Evolutionary conservation across 805 yeast species (phyloP).

Genomic region (Candida yuanshanica): DNA sequence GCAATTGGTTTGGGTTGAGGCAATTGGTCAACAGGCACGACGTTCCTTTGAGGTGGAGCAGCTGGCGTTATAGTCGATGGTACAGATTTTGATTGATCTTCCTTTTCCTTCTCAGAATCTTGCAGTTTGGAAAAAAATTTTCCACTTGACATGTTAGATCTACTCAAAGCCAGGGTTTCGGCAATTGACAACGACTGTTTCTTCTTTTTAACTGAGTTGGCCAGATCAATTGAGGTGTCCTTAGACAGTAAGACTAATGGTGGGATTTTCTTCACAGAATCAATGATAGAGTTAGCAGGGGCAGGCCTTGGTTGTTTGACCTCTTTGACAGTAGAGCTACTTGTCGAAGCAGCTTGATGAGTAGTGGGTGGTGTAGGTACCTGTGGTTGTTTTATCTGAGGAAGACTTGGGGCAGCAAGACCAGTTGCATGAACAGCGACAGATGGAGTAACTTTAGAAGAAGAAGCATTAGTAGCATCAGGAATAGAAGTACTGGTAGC

Average conservation of each 20-base stretch:
- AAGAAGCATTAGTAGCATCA: not conserved
- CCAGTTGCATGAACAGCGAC: slow-evolving; percentile 1
- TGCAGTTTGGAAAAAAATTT: slow-evolving; percentile 23
- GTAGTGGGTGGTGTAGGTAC: not conserved
- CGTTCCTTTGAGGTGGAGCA: not conserved
- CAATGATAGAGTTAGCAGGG: slow-evolving; percentile 17
- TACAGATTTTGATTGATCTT: not conserved
- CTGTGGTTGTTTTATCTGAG: not conserved
- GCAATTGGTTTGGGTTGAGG: not conserved
- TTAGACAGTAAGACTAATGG: slow-evolving; percentile 19
- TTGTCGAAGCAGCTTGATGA: not conserved
- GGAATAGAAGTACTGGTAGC: not conserved
- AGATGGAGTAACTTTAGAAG: too few species aligned
- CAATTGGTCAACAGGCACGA: not conserved
- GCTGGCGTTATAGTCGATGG: not conserved
- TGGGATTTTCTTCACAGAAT: slow-evolving; percentile 18
- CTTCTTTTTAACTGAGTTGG: slow-evolving; percentile 18
- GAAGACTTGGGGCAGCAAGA: not conserved
- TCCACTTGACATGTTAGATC: slow-evolving; percentile 38
- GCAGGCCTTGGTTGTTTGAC: slow-evolving; percentile 19
- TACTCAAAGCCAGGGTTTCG: slow-evolving; percentile 50
- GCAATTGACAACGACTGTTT: slow-evolving; percentile 45
- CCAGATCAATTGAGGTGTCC: slow-evolving; percentile 23
- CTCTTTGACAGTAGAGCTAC: slow-evolving; percentile 3
- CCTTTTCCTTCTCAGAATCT: slow-evolving; percentile 8